phyloP scores from a whole-genome alignment of 352 stramenopile species.

The Pythium coloratum region DNA sequence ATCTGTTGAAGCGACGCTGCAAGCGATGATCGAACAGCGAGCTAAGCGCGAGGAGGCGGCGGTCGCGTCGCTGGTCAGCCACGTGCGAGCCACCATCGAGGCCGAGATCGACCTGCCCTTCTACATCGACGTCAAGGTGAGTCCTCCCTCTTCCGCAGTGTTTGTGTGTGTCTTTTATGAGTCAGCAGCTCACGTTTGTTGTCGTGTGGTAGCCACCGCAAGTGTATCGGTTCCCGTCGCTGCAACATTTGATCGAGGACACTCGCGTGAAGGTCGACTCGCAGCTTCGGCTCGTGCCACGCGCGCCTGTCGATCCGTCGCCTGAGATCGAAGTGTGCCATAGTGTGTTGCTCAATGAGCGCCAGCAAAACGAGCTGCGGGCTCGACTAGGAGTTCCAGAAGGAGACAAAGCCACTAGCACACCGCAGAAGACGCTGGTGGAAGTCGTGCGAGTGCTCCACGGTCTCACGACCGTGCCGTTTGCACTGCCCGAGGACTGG shows the following conservation, averaged over 20 bases:
- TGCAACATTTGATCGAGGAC: constrained; percentile 56
- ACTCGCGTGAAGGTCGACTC: constrained; percentile 45
- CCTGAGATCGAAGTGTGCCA: constrained; percentile 49
- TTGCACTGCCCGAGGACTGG: constrained; percentile 49
- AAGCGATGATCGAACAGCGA: constrained; percentile 39
- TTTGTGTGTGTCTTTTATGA: background rate
- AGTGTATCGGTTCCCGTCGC: constrained; percentile 57
- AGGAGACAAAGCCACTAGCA: background rate
- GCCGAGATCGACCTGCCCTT: constrained; percentile 56
- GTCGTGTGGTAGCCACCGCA: constrained; percentile 38
- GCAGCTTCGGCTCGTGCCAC: constrained; percentile 38
- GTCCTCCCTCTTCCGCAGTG: background rate
- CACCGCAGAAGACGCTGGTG: constrained; percentile 17
- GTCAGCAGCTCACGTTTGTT: background rate
- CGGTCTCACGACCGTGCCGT: constrained; percentile 31
- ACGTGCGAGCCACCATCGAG: constrained; percentile 57
- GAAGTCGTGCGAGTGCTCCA: constrained; percentile 40
- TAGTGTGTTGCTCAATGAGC: constrained; percentile 43
- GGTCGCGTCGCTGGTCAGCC: constrained; percentile 44
- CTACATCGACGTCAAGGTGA: constrained; percentile 59
- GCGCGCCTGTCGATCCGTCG: constrained; percentile 29
- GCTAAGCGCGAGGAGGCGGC: constrained; percentile 48
- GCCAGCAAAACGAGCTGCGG: constrained; percentile 35
- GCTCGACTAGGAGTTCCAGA: background rate
- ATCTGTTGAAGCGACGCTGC: constrained; percentile 51